Base-by-base conservation (phyloP, 768 basidiomycete genomes). In the Mycena belliarum region DNA sequence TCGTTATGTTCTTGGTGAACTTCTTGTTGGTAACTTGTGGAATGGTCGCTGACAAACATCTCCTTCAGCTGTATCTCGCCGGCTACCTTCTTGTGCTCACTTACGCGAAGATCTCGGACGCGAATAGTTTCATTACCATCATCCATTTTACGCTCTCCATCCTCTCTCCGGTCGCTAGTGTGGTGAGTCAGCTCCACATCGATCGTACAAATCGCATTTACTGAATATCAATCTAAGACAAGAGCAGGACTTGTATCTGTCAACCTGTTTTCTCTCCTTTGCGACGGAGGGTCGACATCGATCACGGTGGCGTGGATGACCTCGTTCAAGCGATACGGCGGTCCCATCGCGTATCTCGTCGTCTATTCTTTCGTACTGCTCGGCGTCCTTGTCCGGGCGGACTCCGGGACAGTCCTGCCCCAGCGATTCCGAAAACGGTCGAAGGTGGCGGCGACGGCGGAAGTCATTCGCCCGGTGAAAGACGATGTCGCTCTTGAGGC, bases 251-350 rank as follows among this genome's bases (percentile, higher is more conserved):
- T 93, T 20, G 82, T 93, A n/a, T 88, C 90, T 0, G 77, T 88
- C 61, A 91, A 92, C 65, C 70, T 91, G 4, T 93, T 92, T 71
- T 85, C 84, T 14, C 73, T 92, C 4, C 80, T 90, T 4, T 91
- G 90, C 65, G 72, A 84, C 55, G 86, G 86, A 9, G 4, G 42
- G 14, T 70, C 75, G 4, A 75, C 73, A 18, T 69, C 74, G 1
- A 77, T 84, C 25, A 79, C 78, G 0, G 59, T 78, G 0, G 64
- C 77, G 1, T 79, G 82, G 1, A 71, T 85, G 57, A 82, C 83
- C 9, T 64, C 71, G 28, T 82, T 93, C 57, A 72, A 74, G 54
- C 78, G 81, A 63, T 92, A 78, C 55, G 91, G 91, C 5, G 87
- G 89, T 11, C 90, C 91, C 0, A 90, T 92, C 57, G 62, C 82